Conservation (phyloP, 345 rosid genomes). For the Trapa incisa region DNA sequence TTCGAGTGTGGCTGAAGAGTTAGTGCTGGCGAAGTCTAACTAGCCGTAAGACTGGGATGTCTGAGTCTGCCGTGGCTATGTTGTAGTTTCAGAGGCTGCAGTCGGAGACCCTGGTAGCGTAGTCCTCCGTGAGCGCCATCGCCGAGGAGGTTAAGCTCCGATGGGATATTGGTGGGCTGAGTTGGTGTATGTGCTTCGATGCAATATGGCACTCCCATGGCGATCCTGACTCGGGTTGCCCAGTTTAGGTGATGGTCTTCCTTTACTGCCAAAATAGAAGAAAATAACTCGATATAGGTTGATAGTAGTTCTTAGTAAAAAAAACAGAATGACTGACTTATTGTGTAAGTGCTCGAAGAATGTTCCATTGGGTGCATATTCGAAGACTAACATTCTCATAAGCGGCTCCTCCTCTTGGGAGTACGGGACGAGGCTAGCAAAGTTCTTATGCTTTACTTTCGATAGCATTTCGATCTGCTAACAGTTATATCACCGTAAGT, state of each 20-base stretch:
- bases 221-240: conserved; percentile 69
- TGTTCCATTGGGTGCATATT: too few relatives aligned
- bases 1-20: conserved; percentile 13
- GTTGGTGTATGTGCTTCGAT: conserved; percentile 75
- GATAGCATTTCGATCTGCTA: too few relatives aligned
- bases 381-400: too few relatives aligned
- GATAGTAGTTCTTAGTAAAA: too few relatives aligned
- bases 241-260: conserved; percentile 87
- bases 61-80: conserved; percentile 30
- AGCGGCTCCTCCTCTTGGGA: too few relatives aligned
- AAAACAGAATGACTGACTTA: too few relatives aligned
- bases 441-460: too few relatives aligned
- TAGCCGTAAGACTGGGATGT: conserved; percentile 21
- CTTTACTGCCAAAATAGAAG: conserved; percentile 38
- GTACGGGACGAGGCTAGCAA: too few relatives aligned
- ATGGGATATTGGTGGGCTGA: conserved; percentile 52
- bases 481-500: too few relatives aligned
- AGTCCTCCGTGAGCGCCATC: conserved; percentile 70
- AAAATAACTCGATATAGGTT: too few relatives aligned
- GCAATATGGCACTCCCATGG: conserved; percentile 76
- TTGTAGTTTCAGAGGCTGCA: conserved; percentile 46
- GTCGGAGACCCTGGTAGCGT: conserved; percentile 72
- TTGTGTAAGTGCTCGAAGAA: too few relatives aligned
- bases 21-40: conserved; percentile 16
- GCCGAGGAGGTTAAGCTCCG: conserved; percentile 52